Evolutionary conservation across 768 basidiomycete species (phyloP), one percentile per base, ranked within the genome.

Genomic region (Russula olivacea): DNA sequence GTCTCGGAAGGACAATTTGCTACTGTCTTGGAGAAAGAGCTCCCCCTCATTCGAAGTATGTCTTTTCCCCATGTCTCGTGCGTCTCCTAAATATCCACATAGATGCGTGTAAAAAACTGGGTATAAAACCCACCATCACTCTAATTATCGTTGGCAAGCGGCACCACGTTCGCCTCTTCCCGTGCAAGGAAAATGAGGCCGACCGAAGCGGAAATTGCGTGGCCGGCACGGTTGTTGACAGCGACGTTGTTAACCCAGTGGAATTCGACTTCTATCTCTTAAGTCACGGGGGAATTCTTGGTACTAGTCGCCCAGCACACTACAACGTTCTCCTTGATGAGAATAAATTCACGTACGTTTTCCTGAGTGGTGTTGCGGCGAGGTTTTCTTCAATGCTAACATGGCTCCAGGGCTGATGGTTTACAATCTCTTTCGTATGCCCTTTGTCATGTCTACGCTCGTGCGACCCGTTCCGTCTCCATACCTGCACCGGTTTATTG

Each of bases 401-500:
- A 2, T 48, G 10, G 25, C 17, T 57, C 11, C 61, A 88, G 85
- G 30, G 78, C 86, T 17, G 86, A 89, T 69, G 80, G 82, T 17
- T 73, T 93, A 47, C 91, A 93, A 67, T 79, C 81, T 0, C 71
- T 86, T 3, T 85, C 89, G 0, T 92, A 88, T 57, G 85, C 89
- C 0, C 76, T 93, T 0, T 90, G 89, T 69, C 89, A 93, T 52
- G 84, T 90, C 0, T 93, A 90, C 66, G 88, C 89, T 1, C 81
- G 89, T 3, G 83, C 88, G 11, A 91, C 89, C 3, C 84, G 89
- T 25, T 88, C 88, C 0, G 89, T 91, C 1, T 91, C 89, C 0
- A 90, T 91, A 55, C 89, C 89, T 0, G 89, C 89, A 0, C 89
- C 89, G 0, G 88, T 91, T 0, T 91, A 91, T 67, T 91, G 89